Evolutionary conservation across 805 yeast genomes (phyloP).

Genomic region (Saccharomyces jurei): DNA sequence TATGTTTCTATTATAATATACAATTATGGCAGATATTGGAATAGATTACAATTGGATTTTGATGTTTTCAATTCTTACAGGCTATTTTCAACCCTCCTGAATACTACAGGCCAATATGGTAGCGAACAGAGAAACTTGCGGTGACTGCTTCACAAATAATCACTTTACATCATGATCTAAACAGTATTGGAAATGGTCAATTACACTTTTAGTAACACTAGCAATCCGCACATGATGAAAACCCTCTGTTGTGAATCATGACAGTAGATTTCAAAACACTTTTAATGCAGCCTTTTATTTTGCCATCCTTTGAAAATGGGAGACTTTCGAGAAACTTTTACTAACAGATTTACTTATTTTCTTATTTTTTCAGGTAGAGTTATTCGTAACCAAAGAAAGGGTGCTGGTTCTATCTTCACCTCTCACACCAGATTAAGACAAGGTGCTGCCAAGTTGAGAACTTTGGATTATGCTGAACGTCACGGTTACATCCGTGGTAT

Average conservation of each 20-base stretch:
- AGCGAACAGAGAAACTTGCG: not conserved
- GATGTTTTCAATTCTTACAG: not conserved
- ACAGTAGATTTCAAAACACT: not conserved
- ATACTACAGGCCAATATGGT: not conserved
- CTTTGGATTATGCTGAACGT: slow-evolving; percentile 98
- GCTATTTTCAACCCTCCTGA: not conserved
- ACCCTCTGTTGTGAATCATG: too few species aligned
- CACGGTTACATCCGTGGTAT: slow-evolving; percentile 99
- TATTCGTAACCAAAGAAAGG: slow-evolving; percentile 99
- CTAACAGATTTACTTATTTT: not conserved
- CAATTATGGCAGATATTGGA: not conserved
- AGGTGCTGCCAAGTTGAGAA: slow-evolving; percentile 99
- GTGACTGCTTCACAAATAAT: not conserved
- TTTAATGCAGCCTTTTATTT: not conserved
- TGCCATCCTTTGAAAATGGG: not conserved
- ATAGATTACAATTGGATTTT: not conserved
- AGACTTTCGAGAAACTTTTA: not conserved
- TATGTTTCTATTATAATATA: slow-evolving; percentile 15
- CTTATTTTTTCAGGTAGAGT: slow-evolving; percentile 74
- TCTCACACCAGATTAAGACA: slow-evolving; percentile 99
- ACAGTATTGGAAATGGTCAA: not conserved
- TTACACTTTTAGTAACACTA: not conserved
- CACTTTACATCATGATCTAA: not conserved
- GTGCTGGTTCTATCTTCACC: slow-evolving; percentile 99
- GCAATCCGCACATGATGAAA: not conserved